Conservation (phyloP, 176 grass and related monocot species). For the Bolboschoenus planiculmis region DNA sequence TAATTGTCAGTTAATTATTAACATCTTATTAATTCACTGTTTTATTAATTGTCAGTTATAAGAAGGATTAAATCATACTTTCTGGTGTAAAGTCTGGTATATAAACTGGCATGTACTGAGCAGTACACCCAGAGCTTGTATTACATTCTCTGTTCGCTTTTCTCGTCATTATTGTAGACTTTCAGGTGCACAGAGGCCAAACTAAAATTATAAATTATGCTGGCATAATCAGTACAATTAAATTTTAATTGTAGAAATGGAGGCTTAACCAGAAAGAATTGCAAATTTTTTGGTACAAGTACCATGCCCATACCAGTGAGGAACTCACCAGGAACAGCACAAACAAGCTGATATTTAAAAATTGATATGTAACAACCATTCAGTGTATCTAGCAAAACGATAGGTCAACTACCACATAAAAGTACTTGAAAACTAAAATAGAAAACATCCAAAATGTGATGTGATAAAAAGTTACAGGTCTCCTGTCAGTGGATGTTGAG, state of each 20-base stretch:
- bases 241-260: conserved; percentile 18
- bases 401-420: neutral
- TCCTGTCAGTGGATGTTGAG: conserved; percentile 74
- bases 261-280: neutral
- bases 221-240: neutral
- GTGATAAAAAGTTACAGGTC: conserved; percentile 64
- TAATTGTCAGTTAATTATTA: too few species aligned
- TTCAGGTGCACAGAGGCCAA: neutral
- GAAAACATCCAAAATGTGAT: neutral
- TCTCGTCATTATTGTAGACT: neutral
- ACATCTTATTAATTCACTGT: too few species aligned
- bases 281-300: neutral
- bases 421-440: neutral
- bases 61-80: neutral
- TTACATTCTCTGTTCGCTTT: neutral
- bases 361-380: neutral
- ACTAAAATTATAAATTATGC: neutral
- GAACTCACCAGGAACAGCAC: neutral
- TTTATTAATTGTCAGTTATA: neutral
- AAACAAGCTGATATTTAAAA: neutral
- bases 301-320: neutral
- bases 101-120: neutral
- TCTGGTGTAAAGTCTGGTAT: neutral
- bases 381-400: neutral
- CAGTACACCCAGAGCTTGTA: neutral